These are phyloP conservation scores for Aphanomyces stellatus DNA, from an alignment of 352 stramenopile genomes.

Conservation along the genomic window DNA sequence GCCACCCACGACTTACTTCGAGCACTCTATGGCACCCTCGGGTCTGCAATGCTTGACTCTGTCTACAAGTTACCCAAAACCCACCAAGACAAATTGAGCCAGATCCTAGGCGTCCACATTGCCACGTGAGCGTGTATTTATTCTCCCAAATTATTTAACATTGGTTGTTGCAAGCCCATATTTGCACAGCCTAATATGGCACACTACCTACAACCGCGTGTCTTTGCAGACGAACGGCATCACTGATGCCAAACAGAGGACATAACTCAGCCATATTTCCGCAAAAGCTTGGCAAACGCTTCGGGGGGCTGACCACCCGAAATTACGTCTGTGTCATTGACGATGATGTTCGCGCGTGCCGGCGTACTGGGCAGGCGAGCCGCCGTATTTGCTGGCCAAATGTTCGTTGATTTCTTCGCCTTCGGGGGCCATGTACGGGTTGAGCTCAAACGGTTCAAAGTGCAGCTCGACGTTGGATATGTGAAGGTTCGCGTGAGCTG, in stretches of 20 bases:
- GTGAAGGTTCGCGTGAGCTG: neutral
- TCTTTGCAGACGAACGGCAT: no score
- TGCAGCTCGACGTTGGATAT: neutral
- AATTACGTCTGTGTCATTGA: neutral
- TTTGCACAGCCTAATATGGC: no score
- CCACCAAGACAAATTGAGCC: conserved; percentile 46
- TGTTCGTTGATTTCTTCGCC: neutral
- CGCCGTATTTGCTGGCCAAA: neutral
- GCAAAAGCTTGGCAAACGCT: neutral
- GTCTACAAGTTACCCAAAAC: conserved; percentile 38
- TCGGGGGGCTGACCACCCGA: neutral
- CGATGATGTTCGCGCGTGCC: neutral
- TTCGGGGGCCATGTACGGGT: neutral
- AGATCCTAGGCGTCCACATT: conserved; percentile 29
- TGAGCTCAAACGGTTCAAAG: neutral
- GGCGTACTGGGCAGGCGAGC: neutral
- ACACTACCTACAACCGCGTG: no score
- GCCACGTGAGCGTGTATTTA: neutral
- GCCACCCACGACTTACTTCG: conserved; percentile 38
- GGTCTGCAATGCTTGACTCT: conserved; percentile 20
- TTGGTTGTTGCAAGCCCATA: no score
- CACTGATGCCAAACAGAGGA: no score
- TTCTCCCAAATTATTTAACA: neutral
- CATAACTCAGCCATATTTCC: no score
- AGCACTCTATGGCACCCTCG: conserved; percentile 24